Conservation (phyloP, 768 basidiomycete species). For the Mycena sanguinolenta region DNA sequence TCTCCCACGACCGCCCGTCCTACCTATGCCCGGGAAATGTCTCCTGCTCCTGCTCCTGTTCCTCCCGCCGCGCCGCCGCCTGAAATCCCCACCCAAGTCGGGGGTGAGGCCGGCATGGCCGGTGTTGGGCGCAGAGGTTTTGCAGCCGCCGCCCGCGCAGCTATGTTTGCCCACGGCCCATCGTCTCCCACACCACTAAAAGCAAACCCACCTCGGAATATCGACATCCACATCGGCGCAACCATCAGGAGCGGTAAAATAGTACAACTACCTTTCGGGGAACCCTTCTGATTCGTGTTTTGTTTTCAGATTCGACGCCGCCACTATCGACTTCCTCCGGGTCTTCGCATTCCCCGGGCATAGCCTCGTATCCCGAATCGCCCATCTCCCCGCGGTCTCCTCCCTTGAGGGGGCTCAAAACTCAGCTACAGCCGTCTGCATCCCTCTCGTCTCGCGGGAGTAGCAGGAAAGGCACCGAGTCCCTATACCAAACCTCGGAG, state of each 20-base stretch:
- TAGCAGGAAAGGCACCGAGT: constrained; percentile 8
- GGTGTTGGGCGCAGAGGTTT: constrained; percentile 91
- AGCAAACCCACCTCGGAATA: constrained; percentile 55
- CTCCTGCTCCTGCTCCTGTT: too few relatives aligned
- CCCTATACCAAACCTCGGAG: constrained; percentile 52
- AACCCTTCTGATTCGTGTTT: constrained; percentile 37
- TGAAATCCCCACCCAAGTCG: constrained; percentile 73
- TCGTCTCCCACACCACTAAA: constrained; percentile 32
- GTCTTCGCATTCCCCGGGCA: constrained; percentile 33
- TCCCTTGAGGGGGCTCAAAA: constrained; percentile 14
- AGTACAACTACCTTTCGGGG: constrained; percentile 21
- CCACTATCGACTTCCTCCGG: constrained; percentile 34
- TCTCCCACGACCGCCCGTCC: constrained; percentile 44
- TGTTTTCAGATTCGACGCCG: constrained; percentile 31
- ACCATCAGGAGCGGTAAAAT: constrained; percentile 55
- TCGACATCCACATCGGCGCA: constrained; percentile 65
- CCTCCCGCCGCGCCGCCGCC: constrained; percentile 34
- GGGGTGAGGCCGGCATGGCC: constrained; percentile 89
- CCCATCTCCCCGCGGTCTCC: constrained; percentile 30
- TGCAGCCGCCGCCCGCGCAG: constrained; percentile 78
- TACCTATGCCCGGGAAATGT: constrained; percentile 30
- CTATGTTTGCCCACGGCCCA: constrained; percentile 52
- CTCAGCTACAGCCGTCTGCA: constrained; percentile 20
- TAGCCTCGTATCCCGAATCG: constrained; percentile 32
- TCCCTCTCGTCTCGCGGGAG: constrained; percentile 29